Base-by-base conservation (phyloP, 768 basidiomycete genomes). In the Lactarius quietus region DNA sequence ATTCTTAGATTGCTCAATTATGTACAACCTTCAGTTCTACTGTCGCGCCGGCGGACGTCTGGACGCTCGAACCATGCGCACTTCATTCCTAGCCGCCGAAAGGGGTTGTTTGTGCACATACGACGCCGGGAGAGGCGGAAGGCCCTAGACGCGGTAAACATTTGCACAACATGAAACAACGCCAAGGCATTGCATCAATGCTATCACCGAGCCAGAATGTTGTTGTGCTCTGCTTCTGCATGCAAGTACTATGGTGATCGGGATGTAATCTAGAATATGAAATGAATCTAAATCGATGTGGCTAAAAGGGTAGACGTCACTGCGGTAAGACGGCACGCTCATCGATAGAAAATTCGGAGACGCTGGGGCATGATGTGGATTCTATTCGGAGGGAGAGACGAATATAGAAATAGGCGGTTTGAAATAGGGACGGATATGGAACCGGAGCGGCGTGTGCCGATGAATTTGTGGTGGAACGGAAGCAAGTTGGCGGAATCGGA, bases 301-400 rank as follows among this genome's bases (percentile, higher is more conserved):
- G 29, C 52, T 29, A 54, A 20, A 54, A 8, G 53, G 23, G 53
- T 33, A 54, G 53, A 54, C 53, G 53, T 54, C 53, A 54, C 53
- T 29, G 26, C 31, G 53, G 31, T 20, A 33, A 31, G 28, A 31
- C 52, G 52, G 52, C 28, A 9, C 28, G 28, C 31, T 20, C 29
- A 54, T 54, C 53, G 53, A 54, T 54, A 31, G 28, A 52, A 52
- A 29, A 15, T 48, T 7, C 15, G 26, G 52, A 18, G 39, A 41
- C 38, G 60, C 8, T 18, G 43, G 54, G 35, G 61, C 17, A 28
- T 18, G 15, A 54, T 39, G 45, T 39, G 18, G 39, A 51, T 51
- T 51, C 48, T 28, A 26, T 51, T 51, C 48, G 48, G 48, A 48
- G 48, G 48, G n/a, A 28, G 23, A 15, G 48, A 51, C 48, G 26